These are phyloP conservation scores for Verticillium klebahnii DNA, from an alignment of 2,329 filamentous ascomycete species.

Conservation along the genomic window DNA sequence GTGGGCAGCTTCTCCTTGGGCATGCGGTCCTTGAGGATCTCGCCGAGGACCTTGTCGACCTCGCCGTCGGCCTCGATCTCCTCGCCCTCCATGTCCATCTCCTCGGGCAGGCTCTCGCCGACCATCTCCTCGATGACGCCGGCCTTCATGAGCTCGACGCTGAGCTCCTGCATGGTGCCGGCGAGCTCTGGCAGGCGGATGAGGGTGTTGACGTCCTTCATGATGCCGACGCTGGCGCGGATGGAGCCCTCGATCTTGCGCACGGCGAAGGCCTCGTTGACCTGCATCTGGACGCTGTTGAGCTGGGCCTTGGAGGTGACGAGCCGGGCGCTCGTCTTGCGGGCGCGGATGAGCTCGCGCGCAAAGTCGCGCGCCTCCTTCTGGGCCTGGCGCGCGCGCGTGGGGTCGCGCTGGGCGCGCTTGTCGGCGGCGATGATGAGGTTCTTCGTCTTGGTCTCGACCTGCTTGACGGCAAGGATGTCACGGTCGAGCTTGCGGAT, in stretches of 20 bases:
- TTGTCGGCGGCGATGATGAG: constrained; percentile 79
- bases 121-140: constrained; percentile 99
- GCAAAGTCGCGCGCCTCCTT: constrained; percentile 86
- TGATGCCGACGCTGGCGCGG: constrained; percentile 79
- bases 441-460: constrained; percentile 79
- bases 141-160: constrained; percentile 84
- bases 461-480: constrained; percentile 70
- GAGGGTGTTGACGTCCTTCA: constrained; percentile 92
- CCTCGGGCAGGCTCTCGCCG: constrained; percentile 75
- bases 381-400: constrained; percentile 72
- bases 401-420: constrained; percentile 74
- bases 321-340: constrained; percentile 69
- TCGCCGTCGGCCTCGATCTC: constrained; percentile 70
- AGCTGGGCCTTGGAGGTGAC: constrained; percentile 89
- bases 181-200: constrained; percentile 82
- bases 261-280: constrained; percentile 92
- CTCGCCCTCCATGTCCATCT: constrained; percentile 66
- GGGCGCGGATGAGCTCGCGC: constrained; percentile 76
- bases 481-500: constrained; percentile 93
- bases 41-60: constrained; percentile 88
- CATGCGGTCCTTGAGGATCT: constrained; percentile 80
- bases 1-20: constrained; percentile 54
- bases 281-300: constrained; percentile 92
- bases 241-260: constrained; percentile 95
- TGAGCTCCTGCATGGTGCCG: constrained; percentile 83